Conservation (phyloP, 2,329 filamentous ascomycete genomes). For the Elsinoe fawcettii region DNA sequence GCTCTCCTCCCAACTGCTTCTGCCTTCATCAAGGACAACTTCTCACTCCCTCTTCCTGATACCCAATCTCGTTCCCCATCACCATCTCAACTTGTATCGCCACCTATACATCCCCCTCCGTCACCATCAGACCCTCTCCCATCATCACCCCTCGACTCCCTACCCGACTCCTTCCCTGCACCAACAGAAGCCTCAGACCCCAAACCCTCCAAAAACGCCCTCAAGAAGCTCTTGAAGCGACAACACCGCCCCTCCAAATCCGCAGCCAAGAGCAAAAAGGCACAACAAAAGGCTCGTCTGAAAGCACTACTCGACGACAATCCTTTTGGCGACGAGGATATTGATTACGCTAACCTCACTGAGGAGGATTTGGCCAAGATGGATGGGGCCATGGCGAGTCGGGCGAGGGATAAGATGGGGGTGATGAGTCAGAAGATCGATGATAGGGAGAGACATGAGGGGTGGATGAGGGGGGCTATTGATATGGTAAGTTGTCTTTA, state of each 20-base stretch:
- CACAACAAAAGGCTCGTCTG: not conserved
- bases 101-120: no score
- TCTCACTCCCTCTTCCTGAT: not conserved
- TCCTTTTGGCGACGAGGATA: not conserved
- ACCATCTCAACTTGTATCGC: not conserved
- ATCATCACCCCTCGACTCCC: not conserved
- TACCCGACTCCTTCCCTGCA: not conserved
- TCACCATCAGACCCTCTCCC: no score
- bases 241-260: not conserved
- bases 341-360: constrained; percentile 1
- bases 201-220: not conserved
- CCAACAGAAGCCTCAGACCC: not conserved
- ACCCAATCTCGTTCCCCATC: not conserved
- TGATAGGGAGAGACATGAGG: constrained; percentile 44
- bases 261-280: not conserved
- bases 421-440: constrained; percentile 21
- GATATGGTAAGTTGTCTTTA: constrained; percentile 59
- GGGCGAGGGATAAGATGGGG: constrained; percentile 13
- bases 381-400: constrained; percentile 4
- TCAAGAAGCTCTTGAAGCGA: not conserved
- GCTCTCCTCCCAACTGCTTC: not conserved
- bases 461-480: constrained; percentile 79
- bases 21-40: not conserved
- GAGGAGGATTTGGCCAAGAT: constrained; percentile 2
- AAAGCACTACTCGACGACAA: not conserved